Evolutionary conservation across 805 yeast genomes (phyloP), one percentile per base, ranked within the genome.

Genomic region (Yarrowia sp.): DNA sequence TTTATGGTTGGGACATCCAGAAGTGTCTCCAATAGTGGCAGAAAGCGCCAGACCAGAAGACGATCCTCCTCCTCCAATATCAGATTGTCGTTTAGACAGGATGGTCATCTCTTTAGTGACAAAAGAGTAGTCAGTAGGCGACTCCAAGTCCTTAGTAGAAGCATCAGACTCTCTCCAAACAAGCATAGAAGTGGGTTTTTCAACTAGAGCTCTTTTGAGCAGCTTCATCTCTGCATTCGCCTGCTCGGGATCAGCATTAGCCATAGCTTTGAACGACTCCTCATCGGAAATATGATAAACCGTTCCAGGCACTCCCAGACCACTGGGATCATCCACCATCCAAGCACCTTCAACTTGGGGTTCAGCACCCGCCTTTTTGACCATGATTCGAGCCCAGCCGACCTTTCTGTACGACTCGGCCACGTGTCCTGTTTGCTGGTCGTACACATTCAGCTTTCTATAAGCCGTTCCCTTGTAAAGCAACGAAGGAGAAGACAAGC

Each of bases 321-420:
- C 70, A 10, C 50, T 64, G 58, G 71, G 74, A 50, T 73, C 76
- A 61, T 72, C 73, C 4, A 74, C 76, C 50, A 68, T 68, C 73
- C 75, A 74, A 1, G 74, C 65, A 14, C 76, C 77, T 38, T 69
- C 66, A 8, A 71, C 47, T 7, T 47, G 48, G 13, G 70, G 69
- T 7, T 31, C 33, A 5, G 17, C 72, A 31, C 63, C 10, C 18
- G 10, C 69, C 33, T 68, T 42, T 57, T 64, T 64, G 31, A 73
- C 68, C 4, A 69, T 66, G 13, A 73, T 58, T 15, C 77, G 69
- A 13, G 77, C 75, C 75, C 75, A 73, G 7, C 77, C 77, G 3
- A 74, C 76, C 11, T 67, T 67, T 28, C 47, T 53, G 66, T 68
- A 74, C 15, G 44, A 41, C 17, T 63, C 44, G 8, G 50, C 41